These are phyloP conservation scores for Deinandra increscens DNA, from an alignment of 129 eudicot genomes.

Conservation along the genomic window DNA sequence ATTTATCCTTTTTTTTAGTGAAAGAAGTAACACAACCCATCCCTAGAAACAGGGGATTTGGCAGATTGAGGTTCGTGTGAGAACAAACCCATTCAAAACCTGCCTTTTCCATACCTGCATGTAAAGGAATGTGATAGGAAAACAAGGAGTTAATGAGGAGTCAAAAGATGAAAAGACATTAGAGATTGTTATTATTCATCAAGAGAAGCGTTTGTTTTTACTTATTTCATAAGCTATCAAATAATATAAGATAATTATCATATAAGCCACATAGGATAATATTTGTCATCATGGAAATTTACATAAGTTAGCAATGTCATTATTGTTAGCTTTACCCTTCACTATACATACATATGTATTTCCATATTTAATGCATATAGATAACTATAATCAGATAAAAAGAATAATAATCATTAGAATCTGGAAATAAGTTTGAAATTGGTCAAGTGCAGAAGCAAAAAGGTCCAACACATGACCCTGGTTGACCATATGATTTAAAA, in stretches of 20 bases:
- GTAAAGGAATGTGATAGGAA: constrained; percentile 4
- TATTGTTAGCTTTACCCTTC: constrained; percentile 10
- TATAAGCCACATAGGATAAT: neutral
- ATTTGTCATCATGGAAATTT: neutral
- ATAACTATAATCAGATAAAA: constrained; percentile 13
- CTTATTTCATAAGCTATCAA: constrained; percentile 1
- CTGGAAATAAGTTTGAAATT: constrained; percentile 43
- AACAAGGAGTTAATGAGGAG: constrained; percentile 1
- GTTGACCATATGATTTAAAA: constrained; percentile 82
- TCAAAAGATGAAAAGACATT: neutral
- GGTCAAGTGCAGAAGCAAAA: constrained; percentile 99
- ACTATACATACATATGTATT: neutral
- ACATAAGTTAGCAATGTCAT: neutral
- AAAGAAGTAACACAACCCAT: neutral
- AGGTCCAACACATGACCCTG: constrained; percentile 97
- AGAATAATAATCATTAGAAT: neutral
- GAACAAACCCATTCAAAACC: neutral
- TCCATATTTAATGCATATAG: neutral
- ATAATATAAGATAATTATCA: neutral
- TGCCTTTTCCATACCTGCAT: neutral
- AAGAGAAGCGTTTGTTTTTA: constrained; percentile 2
- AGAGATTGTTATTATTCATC: neutral
- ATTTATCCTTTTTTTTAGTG: neutral
- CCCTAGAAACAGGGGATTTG: neutral
- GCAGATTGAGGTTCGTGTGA: neutral